A percentile compares a stretch with the other conserved stretches of the same genome.
Evolutionary conservation across 2,329 filamentous ascomycete genomes (phyloP).

Genomic region (Penicillium sp.): DNA sequence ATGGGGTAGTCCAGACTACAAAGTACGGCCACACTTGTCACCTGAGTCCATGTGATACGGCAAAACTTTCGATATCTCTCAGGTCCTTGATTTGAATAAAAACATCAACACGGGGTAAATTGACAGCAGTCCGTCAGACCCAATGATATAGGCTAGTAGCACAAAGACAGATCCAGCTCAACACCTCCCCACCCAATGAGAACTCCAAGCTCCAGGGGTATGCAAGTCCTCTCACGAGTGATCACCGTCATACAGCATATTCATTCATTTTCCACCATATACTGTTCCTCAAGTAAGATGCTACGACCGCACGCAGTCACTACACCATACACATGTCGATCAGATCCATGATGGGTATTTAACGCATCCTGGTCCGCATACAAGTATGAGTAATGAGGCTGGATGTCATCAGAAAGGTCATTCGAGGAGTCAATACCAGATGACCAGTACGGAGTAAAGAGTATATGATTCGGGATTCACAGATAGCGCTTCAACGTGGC

Average conservation of each 20-base stretch:
- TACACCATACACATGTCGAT: constrained; percentile 1
- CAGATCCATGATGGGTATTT: not conserved
- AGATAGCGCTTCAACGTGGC: not conserved
- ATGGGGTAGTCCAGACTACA: not conserved
- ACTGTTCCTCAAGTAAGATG: not conserved
- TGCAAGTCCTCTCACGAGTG: not conserved
- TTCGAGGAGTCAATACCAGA: not conserved
- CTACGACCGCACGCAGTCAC: not conserved
- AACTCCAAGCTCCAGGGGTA: constrained; percentile 1
- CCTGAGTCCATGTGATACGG: constrained; percentile 8
- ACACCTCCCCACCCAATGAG: constrained; percentile 2
- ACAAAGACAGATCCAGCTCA: constrained; percentile 10
- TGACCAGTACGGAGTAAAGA: not conserved
- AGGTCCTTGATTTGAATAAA: too few relatives aligned
- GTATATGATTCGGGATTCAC: not conserved
- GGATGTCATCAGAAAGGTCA: not conserved
- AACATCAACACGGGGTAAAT: not conserved
- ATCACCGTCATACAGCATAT: constrained; percentile 3
- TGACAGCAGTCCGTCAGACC: constrained; percentile 14
- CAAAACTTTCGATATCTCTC: not conserved
- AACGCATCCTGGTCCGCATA: not conserved
- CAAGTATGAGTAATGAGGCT: not conserved
- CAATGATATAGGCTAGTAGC: constrained; percentile 8
- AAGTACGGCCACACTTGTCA: not conserved
- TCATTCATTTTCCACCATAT: not conserved